Base-by-base conservation (phyloP, 306 rosid genomes). In the peach (Prunus persica) region DNA sequence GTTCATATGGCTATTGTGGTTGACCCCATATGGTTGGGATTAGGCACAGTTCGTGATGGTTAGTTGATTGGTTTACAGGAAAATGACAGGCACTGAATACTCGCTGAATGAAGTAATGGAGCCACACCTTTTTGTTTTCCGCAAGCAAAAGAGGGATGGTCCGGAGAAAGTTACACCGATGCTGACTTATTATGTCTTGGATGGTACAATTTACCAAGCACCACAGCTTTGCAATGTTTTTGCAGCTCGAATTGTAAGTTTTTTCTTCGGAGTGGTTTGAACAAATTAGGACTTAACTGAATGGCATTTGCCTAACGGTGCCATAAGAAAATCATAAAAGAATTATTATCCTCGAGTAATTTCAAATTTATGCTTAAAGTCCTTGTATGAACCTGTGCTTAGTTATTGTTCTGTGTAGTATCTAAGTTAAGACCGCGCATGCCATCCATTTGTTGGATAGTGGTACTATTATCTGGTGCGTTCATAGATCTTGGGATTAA, bases 161-260 rank as follows among this genome's bases (percentile, higher is more conserved):
- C 97, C 93, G 27, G 97, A 95, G 81, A 95, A 90, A 79, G 95
- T 92, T 73, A 92, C 96, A 0, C 93, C 93, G 1, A 86, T 89
- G 95, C 87, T 95, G 65, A 89, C 97, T 8, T 92, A 95, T 73
- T 90, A 92, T 68, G 66, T 90, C 56, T 85, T 92, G 88, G 98
- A 95, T 79, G 97, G 98, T 76, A 92, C 97, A 2, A 90, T 95
- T 32, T 92, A 95, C 83, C 98, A 95, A 80, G 91, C 96, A 75
- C 97, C 97, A 1, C 98, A 95, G 50, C 95, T 95, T 5, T 84
- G 89, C 86, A 95, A 82, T 89, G 96, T 95, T 72, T 92, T 95
- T 74, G 91, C 97, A n/a, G 89, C 98, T 75, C 86, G 96, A 80
- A 81, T 92, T 76, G 98, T 92, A 73, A 76, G 91, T 63, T 68